Evolutionary conservation across 495 filamentous ascomycete species (phyloP).

Genomic region (Sordaria brevicollis): DNA sequence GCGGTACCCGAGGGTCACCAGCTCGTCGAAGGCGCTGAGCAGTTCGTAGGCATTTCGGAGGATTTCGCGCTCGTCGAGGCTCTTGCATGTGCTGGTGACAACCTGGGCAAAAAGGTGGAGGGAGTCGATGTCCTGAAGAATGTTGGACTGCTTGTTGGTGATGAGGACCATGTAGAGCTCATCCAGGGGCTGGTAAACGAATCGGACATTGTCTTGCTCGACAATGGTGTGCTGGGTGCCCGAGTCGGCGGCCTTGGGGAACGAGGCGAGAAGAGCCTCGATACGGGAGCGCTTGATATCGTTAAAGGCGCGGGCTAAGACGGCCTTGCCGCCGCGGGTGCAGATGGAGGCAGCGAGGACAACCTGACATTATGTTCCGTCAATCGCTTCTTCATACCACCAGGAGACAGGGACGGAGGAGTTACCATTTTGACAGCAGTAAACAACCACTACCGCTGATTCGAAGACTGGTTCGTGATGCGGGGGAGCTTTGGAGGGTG

Average conservation of each 20-base stretch:
- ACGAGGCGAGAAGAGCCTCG: slow-evolving; percentile 89
- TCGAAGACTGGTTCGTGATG: not conserved
- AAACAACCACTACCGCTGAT: not conserved
- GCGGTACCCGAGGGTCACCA: slow-evolving; percentile 88
- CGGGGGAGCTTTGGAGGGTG: not conserved
- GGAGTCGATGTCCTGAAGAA: slow-evolving; percentile 96
- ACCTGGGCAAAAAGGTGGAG: slow-evolving; percentile 96
- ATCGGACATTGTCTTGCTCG: slow-evolving; percentile 98
- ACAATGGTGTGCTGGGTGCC: slow-evolving; percentile 95
- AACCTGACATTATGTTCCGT: slow-evolving; percentile 41
- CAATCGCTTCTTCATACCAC: slow-evolving; percentile 1
- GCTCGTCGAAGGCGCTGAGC: slow-evolving; percentile 89
- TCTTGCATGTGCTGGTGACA: slow-evolving; percentile 91
- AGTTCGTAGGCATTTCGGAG: slow-evolving; percentile 89
- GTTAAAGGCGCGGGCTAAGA: slow-evolving; percentile 91
- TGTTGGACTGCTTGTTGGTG: slow-evolving; percentile 98
- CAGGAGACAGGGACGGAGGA: not conserved
- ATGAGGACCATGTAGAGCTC: slow-evolving; percentile 99
- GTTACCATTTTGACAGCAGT: slow-evolving; percentile 17
- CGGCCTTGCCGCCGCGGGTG: slow-evolving; percentile 93
- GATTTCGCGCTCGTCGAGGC: slow-evolving; percentile 89
- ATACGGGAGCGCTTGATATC: slow-evolving; percentile 93
- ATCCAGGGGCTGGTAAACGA: slow-evolving; percentile 96
- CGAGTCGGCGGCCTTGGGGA: slow-evolving; percentile 91
- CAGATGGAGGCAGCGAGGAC: slow-evolving; percentile 98